Evolutionary conservation across 768 basidiomycete species (phyloP).

Genomic region (Ramaria sp.): DNA sequence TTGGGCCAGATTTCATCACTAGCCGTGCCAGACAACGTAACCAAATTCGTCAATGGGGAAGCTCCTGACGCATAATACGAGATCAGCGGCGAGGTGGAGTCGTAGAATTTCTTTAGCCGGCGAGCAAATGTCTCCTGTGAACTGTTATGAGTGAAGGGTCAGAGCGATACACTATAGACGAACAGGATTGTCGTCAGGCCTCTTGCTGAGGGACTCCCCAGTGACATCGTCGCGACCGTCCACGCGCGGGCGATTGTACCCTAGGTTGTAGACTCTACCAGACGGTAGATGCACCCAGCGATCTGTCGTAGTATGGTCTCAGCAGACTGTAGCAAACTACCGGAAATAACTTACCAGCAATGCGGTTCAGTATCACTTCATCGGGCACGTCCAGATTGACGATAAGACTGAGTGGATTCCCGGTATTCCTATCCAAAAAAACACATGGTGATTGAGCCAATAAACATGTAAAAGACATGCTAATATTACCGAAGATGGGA

Average conservation of each 20-base stretch:
- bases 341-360: conserved; percentile 34
- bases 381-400: conserved; percentile 87
- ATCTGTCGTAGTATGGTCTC: conserved; percentile 27
- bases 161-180: conserved; percentile 18
- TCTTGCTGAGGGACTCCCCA: conserved; percentile 76
- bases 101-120: conserved; percentile 68
- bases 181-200: conserved; percentile 86
- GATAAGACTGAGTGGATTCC: conserved; percentile 63
- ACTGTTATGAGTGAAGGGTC: background rate
- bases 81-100: conserved; percentile 72
- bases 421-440: conserved; percentile 36
- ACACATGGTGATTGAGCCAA: background rate
- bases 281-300: conserved; percentile 85
- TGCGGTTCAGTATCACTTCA: conserved; percentile 72
- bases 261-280: conserved; percentile 82
- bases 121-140: conserved; percentile 67
- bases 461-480: background rate
- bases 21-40: conserved; percentile 58
- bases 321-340: background rate
- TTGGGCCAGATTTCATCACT: conserved; percentile 89
- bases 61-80: conserved; percentile 46
- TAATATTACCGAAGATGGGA: conserved; percentile 48
- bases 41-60: conserved; percentile 30
- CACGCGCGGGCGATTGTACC: conserved; percentile 76
- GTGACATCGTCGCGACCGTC: conserved; percentile 78